Evolutionary conservation across 306 rosid genomes (phyloP).

Genomic region (Dalbergia cultrata): DNA sequence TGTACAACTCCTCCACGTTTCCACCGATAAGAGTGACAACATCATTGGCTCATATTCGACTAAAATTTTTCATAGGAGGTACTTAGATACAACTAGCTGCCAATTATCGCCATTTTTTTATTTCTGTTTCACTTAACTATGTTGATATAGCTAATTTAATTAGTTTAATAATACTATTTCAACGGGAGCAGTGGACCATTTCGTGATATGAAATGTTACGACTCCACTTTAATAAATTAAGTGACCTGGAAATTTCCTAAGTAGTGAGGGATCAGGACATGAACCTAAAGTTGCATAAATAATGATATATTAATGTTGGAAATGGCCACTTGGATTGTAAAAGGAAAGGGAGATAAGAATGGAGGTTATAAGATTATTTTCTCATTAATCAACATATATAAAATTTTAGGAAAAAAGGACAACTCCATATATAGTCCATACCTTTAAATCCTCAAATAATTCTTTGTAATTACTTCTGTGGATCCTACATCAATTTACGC

Average conservation of each 20-base stretch:
- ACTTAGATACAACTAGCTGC: constrained; percentile 4
- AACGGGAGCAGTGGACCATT: constrained; percentile 34
- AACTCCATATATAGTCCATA: not conserved
- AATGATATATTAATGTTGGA: constrained; percentile 21
- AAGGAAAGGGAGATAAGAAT: not conserved
- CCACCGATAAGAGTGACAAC: constrained; percentile 8
- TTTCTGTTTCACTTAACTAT: not conserved
- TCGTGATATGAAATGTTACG: constrained; percentile 37
- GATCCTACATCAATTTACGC: too few species aligned
- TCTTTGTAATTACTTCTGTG: not conserved
- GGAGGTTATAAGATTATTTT: not conserved
- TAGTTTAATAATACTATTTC: not conserved
- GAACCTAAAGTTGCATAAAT: constrained; percentile 20
- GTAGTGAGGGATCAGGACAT: constrained; percentile 34
- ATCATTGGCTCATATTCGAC: not conserved
- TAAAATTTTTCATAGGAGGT: constrained; percentile 13
- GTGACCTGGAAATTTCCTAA: constrained; percentile 26
- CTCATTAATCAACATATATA: not conserved
- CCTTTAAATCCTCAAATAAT: not conserved
- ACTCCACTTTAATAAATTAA: constrained; percentile 32
- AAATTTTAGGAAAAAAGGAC: not conserved
- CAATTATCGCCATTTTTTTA: not conserved
- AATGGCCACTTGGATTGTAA: constrained; percentile 34
- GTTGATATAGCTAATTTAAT: not conserved
- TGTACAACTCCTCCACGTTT: not conserved